Evolutionary conservation across 805 yeast species (phyloP), one percentile per base, ranked within the genome.

Genomic region (Candida orba): DNA sequence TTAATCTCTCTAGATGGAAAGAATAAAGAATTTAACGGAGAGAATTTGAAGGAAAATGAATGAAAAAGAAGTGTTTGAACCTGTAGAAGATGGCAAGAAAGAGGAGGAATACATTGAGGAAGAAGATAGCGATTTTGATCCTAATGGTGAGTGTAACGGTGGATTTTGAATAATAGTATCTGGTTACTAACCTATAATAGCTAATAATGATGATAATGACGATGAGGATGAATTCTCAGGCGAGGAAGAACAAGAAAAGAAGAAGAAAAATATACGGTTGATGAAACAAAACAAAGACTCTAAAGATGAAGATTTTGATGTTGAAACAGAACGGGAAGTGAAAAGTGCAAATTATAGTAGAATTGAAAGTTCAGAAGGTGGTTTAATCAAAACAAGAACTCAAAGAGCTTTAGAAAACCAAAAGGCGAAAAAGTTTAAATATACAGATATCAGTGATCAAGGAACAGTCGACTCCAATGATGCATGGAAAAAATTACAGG

Each of bases 301-400:
- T 17, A 50, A 44, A 7, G 54, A 52, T 17, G 57, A 59, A 0
- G 68, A 61, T 4, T 67, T 59, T 7, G 75, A 63, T 3, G 69
- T 51, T 9, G 70, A 60, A 4, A 65, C 60, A 2, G 69, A 56
- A 7, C 64, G 57, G 3, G 68, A 58, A 22, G 58, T 56, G 7
- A 43, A 47, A 22, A 50, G 39, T 18, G 57, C 61, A 12, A 48
- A 54, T 24, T 83, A 83, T 57, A 66, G 75, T 7, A 63, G 63
- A 4, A 75, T 83, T 6, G 84, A 78, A 48, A 75, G 77, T 56
- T 54, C 69, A 37, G 56, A 67, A 13, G 84, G 82, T n/a, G 83
- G 88, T 0, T 70, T 81, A 42, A 73, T 86, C 31, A 76, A 78
- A 53, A 86, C 95, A 0, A 69, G 95, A 51, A 71, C 76, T 20